phyloP scores from a whole-genome alignment of 176 grass and related monocot genomes.

The Metroxylon sagu region DNA sequence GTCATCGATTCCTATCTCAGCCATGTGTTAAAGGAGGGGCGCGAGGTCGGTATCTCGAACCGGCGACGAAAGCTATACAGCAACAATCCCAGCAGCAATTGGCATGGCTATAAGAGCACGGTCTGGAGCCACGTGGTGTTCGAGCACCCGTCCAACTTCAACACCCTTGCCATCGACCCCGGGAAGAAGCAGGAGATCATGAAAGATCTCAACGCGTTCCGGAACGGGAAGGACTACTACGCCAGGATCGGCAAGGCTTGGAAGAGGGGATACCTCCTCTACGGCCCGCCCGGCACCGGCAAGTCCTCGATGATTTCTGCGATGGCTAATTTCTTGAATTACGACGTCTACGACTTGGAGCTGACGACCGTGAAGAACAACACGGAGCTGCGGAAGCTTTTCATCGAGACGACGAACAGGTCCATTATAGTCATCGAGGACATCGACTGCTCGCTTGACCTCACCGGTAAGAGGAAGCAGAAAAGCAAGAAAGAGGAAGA shows the following conservation, averaged over 20 bases:
- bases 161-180: constrained; percentile 54
- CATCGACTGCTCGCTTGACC: constrained; percentile 63
- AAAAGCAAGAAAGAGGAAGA: not conserved
- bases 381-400: constrained; percentile 64
- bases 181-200: constrained; percentile 33
- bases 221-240: constrained; percentile 53
- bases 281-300: constrained; percentile 38
- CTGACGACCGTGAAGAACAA: constrained; percentile 54
- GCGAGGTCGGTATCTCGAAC: constrained; percentile 28
- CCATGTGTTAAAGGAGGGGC: constrained; percentile 27
- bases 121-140: constrained; percentile 54
- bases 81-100: constrained; percentile 32
- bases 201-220: constrained; percentile 46
- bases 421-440: constrained; percentile 71
- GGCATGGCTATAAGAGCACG: constrained; percentile 20
- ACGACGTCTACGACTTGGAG: constrained; percentile 67
- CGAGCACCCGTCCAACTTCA: constrained; percentile 62
- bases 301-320: constrained; percentile 78
- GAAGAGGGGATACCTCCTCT: constrained; percentile 53
- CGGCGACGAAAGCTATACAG: constrained; percentile 61
- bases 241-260: constrained; percentile 33
- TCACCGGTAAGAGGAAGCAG: constrained; percentile 47
- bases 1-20: constrained; percentile 35
- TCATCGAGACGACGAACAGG: constrained; percentile 57
- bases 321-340: constrained; percentile 65